phyloP scores from a whole-genome alignment of 768 basidiomycete species.

The Hygrocybe punicea region DNA sequence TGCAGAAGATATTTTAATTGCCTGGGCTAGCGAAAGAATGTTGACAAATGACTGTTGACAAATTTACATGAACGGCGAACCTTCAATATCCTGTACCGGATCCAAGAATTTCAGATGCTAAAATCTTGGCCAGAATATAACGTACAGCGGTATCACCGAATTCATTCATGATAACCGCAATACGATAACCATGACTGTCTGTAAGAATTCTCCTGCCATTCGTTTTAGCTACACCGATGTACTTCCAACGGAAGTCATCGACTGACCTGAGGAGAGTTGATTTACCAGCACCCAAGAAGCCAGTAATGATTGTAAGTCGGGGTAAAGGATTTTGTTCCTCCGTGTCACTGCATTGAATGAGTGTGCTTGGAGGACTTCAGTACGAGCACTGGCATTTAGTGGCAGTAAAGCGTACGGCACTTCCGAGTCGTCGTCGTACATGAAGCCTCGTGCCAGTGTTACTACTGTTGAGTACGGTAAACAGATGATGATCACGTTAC shows the following conservation, averaged over 20 bases:
- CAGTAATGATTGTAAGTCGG: conserved; percentile 91
- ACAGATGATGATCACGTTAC: too few species aligned
- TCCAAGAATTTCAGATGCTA: conserved; percentile 16
- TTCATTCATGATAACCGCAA: conserved; percentile 98
- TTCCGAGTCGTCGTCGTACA: too few species aligned
- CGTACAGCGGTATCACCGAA: conserved; percentile 92
- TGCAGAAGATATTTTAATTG: conserved; percentile 74
- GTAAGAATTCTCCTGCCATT: conserved; percentile 77
- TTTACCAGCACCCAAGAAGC: conserved; percentile 93
- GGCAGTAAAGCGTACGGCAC: too few species aligned
- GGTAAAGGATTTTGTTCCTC: conserved; percentile 13
- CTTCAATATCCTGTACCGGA: conserved; percentile 77
- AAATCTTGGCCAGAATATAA: neutral
- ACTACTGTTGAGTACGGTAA: too few species aligned
- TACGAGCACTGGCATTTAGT: too few species aligned
- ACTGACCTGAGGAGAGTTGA: conserved; percentile 81
- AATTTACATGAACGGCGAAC: conserved; percentile 39
- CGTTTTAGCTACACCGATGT: neutral
- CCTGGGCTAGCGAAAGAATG: conserved; percentile 56
- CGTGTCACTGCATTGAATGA: neutral
- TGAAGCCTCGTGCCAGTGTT: too few species aligned
- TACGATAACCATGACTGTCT: conserved; percentile 89
- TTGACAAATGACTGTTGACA: conserved; percentile 4
- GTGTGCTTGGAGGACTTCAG: neutral
- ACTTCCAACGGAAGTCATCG: neutral